Evolutionary conservation across 805 yeast genomes (phyloP).

Genomic region (Maudiozyma pseudohumilis): DNA sequence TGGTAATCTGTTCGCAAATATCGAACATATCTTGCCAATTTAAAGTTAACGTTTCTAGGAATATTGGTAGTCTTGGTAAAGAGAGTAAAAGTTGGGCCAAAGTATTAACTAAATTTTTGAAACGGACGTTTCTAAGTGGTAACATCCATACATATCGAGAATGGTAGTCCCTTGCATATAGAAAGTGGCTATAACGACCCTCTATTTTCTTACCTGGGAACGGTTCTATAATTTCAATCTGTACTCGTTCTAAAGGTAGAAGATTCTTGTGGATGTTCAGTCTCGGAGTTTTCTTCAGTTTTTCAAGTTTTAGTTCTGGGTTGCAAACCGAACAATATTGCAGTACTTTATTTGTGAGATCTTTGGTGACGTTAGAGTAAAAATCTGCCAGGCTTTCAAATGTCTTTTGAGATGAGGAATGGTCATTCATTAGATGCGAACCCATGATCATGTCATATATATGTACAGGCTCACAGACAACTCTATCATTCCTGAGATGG

Average conservation of each 20-base stretch:
- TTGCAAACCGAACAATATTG: conserved; percentile 26
- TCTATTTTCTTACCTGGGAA: conserved; percentile 18
- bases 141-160: conserved; percentile 24
- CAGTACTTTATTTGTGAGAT: conserved; percentile 10
- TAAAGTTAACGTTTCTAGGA: conserved; percentile 23
- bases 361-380: conserved; percentile 22
- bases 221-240: conserved; percentile 24
- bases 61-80: conserved; percentile 22
- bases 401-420: conserved; percentile 12
- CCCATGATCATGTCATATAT: conserved; percentile 22
- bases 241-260: conserved; percentile 23
- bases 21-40: conserved; percentile 24
- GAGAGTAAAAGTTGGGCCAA: conserved; percentile 13
- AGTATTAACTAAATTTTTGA: conserved; percentile 13
- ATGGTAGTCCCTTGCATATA: conserved; percentile 23
- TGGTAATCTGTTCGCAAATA: conserved; percentile 18
- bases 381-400: conserved; percentile 12
- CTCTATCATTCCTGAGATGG: conserved; percentile 13
- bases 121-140: conserved; percentile 21
- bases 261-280: conserved; percentile 13
- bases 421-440: conserved; percentile 26
- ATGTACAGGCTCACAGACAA: conserved; percentile 24
- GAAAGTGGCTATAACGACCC: conserved; percentile 20
- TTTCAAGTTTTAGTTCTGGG: conserved; percentile 8
- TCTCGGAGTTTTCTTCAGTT: conserved; percentile 10